Conservation (phyloP, 2,329 filamentous ascomycete species). For the Aureobasidium sp. region DNA sequence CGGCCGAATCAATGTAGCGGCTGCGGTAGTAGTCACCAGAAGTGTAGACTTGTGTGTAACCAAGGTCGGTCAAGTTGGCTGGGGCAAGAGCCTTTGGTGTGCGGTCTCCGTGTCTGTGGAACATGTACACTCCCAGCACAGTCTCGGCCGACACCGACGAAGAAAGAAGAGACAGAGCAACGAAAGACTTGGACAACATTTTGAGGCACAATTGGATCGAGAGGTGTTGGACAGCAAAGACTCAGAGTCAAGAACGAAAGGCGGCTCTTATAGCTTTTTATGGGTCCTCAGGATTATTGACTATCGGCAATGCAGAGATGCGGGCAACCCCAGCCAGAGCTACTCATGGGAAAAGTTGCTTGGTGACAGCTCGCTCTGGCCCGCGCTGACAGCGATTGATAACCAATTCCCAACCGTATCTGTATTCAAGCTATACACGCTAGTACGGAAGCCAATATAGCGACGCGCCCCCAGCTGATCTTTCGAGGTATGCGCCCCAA, state of each 20-base stretch:
- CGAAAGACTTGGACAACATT: conserved; percentile 16
- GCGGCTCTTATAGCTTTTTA: not conserved
- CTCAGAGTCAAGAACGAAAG: not conserved
- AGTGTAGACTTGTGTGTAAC: conserved; percentile 65
- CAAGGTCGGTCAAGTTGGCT: conserved; percentile 68
- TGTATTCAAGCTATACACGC: not conserved
- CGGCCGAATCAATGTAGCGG: conserved; percentile 61
- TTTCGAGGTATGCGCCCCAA: not conserved
- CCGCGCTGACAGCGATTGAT: conserved; percentile 2
- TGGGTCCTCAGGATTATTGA: not conserved
- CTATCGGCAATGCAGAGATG: not conserved
- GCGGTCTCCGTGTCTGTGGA: conserved; percentile 83
- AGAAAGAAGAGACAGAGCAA: conserved; percentile 23
- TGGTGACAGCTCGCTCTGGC: not conserved
- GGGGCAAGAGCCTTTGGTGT: conserved; percentile 69
- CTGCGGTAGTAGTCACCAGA: conserved; percentile 69
- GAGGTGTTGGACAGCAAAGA: not conserved
- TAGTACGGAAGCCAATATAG: not conserved
- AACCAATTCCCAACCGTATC: conserved; percentile 4
- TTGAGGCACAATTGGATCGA: not conserved
- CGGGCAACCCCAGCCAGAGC: conserved; percentile 1
- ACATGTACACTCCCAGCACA: conserved; percentile 75
- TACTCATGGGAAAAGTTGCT: not conserved
- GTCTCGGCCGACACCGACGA: conserved; percentile 47
- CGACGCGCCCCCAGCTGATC: not conserved